Evolutionary conservation across 2,329 filamentous ascomycete genomes (phyloP), one percentile per base, ranked within the genome.

Genomic region (Nemania sp.): DNA sequence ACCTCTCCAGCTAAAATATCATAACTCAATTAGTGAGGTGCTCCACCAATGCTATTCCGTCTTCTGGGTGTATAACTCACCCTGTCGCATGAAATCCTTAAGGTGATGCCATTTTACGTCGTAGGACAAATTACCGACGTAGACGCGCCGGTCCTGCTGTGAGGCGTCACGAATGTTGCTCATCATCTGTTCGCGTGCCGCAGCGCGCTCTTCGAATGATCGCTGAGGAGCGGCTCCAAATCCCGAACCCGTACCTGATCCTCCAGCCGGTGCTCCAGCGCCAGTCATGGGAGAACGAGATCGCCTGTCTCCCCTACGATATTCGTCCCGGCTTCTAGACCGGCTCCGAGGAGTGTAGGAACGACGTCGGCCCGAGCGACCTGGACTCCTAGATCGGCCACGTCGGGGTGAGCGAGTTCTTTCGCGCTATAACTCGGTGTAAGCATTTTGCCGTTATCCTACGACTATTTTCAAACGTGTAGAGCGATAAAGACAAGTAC

Each of bases 21-120:
- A 62, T 65, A 62, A 64, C 54, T 52, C 18, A 72, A 81, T 85
- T 78, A 85, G 83, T 77, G 72, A 69, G 76, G 73, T 53, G 69
- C 67, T 71, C 68, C 66, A 70, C 70, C 71, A 73, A 72, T 57
- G 68, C 65, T 68, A 38, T 27, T 73, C 72, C 59, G 32, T 75
- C 71, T 38, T 11, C n/a, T 52, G 15, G 54, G 32, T 59, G 43
- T 53, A 18, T 61, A 56, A 83, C 92, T 86, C 87, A 98, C 96
- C 95, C 90, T 97, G 93, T 89, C 96, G 92, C 96, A 99, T 99
- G 81, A 98, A 98, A 86, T 99, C 96, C 87, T 99, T 99, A 72
- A 99, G 89, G 79, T 98, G 96, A 86, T 98, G 95, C 96, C 96
- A 99, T 87, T 99, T 99, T 81, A 99, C 96, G 87, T 99, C 96